Evolutionary conservation across 305 asterid genomes (phyloP).

Genomic region (Coffea humblotiana): DNA sequence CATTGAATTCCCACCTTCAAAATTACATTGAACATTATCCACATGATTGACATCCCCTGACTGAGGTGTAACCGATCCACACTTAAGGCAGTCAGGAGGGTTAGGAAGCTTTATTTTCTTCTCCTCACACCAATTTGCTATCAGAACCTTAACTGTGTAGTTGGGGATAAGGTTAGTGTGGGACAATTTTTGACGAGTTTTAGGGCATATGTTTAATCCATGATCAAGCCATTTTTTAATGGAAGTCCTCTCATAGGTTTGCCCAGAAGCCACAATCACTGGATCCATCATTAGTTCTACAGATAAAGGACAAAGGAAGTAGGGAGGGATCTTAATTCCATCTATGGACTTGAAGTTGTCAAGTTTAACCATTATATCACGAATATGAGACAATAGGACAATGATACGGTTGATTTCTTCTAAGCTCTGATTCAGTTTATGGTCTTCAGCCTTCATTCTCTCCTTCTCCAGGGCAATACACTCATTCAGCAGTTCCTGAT

Average conservation of each 20-base stretch:
- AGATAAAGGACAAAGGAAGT: slow-evolving; percentile 79
- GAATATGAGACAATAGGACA: slow-evolving; percentile 55
- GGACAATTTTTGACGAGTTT: slow-evolving; percentile 53
- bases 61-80: slow-evolving; percentile 21
- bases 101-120: slow-evolving; percentile 45
- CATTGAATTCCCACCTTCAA: slow-evolving; percentile 32
- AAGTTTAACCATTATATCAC: slow-evolving; percentile 45
- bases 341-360: slow-evolving; percentile 44
- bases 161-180: slow-evolving; percentile 71
- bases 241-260: slow-evolving; percentile 74
- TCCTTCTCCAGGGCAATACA: slow-evolving; percentile 76
- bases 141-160: slow-evolving; percentile 74
- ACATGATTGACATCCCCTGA: slow-evolving; percentile 27
- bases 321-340: slow-evolving; percentile 61
- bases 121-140: slow-evolving; percentile 68
- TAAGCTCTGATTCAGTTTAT: slow-evolving; percentile 28
- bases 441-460: slow-evolving; percentile 55
- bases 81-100: slow-evolving; percentile 23
- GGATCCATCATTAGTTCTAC: slow-evolving; percentile 83
- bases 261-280: slow-evolving; percentile 91
- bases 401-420: slow-evolving; percentile 40
- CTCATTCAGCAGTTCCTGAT: slow-evolving; percentile 64
- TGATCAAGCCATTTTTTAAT: slow-evolving; percentile 84
- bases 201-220: slow-evolving; percentile 73
- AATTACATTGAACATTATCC: slow-evolving; percentile 30